These are phyloP conservation scores for Termitomyces sp. DNA, from an alignment of 1,284 basidiomycete species.

Conservation along the genomic window DNA sequence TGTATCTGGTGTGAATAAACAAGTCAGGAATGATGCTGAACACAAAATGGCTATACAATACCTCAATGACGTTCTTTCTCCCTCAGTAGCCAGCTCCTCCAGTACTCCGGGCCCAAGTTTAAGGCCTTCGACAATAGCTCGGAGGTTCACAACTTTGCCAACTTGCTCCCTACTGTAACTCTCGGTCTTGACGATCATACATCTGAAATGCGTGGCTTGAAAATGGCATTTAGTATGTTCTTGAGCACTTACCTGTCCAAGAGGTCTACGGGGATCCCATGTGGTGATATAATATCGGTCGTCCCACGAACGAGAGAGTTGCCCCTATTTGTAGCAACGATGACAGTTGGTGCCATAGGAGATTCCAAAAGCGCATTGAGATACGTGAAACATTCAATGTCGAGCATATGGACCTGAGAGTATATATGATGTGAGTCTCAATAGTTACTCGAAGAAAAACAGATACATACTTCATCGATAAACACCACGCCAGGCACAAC, in stretches of 20 bases:
- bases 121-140: slow-evolving; percentile 85
- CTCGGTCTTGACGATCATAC: slow-evolving; percentile 95
- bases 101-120: slow-evolving; percentile 75
- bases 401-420: slow-evolving; percentile 93
- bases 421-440: background rate
- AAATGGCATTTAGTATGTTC: slow-evolving; percentile 6
- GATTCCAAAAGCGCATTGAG: slow-evolving; percentile 95
- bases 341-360: slow-evolving; percentile 94
- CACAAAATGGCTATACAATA: slow-evolving; percentile 23
- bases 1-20: slow-evolving; percentile 54
- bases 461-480: slow-evolving; percentile 84
- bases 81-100: slow-evolving; percentile 79
- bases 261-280: slow-evolving; percentile 92
- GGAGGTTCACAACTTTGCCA: slow-evolving; percentile 80
- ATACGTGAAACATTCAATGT: slow-evolving; percentile 99
- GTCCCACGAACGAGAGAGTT: slow-evolving; percentile 91
- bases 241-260: slow-evolving; percentile 70
- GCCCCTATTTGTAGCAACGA: slow-evolving; percentile 95
- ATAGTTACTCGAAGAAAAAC: background rate
- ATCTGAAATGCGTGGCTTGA: slow-evolving; percentile 39
- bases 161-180: slow-evolving; percentile 85
- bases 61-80: slow-evolving; percentile 82
- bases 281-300: slow-evolving; percentile 85
- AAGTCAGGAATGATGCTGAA: background rate
- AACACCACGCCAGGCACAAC: slow-evolving; percentile 97